A percentile compares a stretch with the other conserved stretches of the same genome.
These are phyloP conservation scores for Triticum monococcum DNA, from an alignment of 176 grass and related monocot species.

Conservation along the genomic window DNA sequence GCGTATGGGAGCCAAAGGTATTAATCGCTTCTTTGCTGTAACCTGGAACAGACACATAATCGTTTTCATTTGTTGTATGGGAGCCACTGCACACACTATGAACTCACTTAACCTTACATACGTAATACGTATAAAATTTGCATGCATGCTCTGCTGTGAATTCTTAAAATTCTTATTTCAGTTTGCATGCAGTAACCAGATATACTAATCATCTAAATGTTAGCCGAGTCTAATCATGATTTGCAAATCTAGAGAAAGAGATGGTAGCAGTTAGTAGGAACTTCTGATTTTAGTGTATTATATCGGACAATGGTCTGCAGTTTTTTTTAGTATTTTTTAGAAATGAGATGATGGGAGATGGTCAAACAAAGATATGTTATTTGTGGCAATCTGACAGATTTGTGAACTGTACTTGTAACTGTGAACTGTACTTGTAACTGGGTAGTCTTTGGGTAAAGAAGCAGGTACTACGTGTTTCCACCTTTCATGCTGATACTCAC, in stretches of 20 bases:
- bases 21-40: neutral
- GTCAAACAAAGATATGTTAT: neutral
- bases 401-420: neutral
- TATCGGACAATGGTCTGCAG: neutral
- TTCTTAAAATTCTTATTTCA: neutral
- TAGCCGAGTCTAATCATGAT: neutral
- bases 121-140: neutral
- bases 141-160: neutral
- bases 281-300: neutral
- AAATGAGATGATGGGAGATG: neutral
- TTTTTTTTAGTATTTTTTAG: neutral
- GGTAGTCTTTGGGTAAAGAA: neutral
- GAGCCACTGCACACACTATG: neutral
- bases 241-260: neutral
- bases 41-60: neutral
- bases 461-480: neutral
- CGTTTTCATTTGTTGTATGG: neutral
- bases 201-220: neutral
- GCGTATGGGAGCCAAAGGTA: conserved; percentile 99
- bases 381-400: neutral
- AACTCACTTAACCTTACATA: neutral
- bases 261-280: neutral
- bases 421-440: neutral
- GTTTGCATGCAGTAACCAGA: neutral
- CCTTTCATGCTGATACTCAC: neutral